Evolutionary conservation across 441 rosid genomes (phyloP).

Genomic region (Corymbia calophylla): DNA sequence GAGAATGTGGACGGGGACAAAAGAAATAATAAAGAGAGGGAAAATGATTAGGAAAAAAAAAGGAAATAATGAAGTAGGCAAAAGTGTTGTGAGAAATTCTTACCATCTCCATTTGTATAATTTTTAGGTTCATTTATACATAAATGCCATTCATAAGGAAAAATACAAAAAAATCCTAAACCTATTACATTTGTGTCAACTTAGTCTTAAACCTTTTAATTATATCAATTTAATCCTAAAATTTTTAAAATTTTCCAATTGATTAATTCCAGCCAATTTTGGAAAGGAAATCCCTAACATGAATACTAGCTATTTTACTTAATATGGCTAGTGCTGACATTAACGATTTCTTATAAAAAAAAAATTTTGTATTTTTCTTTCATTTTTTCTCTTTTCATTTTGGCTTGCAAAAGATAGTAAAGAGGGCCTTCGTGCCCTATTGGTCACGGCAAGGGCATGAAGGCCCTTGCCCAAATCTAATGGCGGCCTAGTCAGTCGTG

Average conservation of each 20-base stretch:
- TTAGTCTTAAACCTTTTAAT: accelerated
- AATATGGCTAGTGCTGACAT: accelerated
- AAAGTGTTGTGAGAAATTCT: too few relatives aligned
- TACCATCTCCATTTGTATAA: too few relatives aligned
- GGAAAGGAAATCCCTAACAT: background rate
- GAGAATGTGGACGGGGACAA: too few relatives aligned
- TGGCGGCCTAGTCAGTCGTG: background rate
- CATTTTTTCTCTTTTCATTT: background rate
- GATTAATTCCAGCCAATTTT: background rate
- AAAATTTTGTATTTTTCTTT: too few relatives aligned
- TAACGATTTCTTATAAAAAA: too few relatives aligned
- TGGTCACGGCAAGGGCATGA: accelerated
- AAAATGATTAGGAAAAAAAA: too few relatives aligned
- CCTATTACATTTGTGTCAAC: accelerated
- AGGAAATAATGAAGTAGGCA: too few relatives aligned
- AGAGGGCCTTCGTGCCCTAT: background rate
- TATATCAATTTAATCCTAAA: too few relatives aligned
- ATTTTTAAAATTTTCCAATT: background rate
- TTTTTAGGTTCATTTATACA: too few relatives aligned
- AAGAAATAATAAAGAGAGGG: too few relatives aligned
- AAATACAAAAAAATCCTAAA: background rate
- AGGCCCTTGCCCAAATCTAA: background rate
- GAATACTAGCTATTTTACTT: accelerated
- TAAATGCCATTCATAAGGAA: too few relatives aligned
- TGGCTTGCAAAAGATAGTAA: background rate